phyloP scores from a whole-genome alignment of 2,329 filamentous ascomycete species.

The Cladosporium sphaerospermum region DNA sequence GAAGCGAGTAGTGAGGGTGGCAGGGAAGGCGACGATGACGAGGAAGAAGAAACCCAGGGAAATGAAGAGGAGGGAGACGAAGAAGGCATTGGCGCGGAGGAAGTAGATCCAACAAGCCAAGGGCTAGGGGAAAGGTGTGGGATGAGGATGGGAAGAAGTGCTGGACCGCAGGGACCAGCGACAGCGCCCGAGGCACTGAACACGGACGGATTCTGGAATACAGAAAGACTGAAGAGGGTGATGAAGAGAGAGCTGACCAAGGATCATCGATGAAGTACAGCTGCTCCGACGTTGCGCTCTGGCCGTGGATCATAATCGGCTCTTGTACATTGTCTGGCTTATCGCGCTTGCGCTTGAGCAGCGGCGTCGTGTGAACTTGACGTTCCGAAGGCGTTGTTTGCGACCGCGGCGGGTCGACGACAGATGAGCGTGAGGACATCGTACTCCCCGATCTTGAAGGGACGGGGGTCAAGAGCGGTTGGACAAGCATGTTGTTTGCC shows the following conservation, averaged over 20 bases:
- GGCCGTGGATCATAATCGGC: not conserved
- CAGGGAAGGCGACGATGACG: no score
- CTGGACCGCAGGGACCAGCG: rapidly evolving
- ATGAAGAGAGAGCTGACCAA: not conserved
- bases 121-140: no score
- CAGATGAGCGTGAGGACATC: not conserved
- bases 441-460: not conserved
- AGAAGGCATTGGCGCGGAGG: rapidly evolving
- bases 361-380: not conserved
- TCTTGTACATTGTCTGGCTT: no score
- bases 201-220: not conserved
- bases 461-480: not conserved
- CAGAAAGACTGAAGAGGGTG: not conserved
- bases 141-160: no score
- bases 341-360: not conserved
- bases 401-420: not conserved
- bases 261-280: not conserved
- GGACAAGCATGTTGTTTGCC: not conserved
- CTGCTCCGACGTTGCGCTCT: not conserved
- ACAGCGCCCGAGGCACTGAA: not conserved
- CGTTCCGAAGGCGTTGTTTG: no score
- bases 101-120: rapidly evolving
- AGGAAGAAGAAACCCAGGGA: no score
- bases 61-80: no score
- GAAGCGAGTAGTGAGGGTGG: no score